Evolutionary conservation across 2,329 filamentous ascomycete genomes (phyloP).

Genomic region (Phoma sp.): DNA sequence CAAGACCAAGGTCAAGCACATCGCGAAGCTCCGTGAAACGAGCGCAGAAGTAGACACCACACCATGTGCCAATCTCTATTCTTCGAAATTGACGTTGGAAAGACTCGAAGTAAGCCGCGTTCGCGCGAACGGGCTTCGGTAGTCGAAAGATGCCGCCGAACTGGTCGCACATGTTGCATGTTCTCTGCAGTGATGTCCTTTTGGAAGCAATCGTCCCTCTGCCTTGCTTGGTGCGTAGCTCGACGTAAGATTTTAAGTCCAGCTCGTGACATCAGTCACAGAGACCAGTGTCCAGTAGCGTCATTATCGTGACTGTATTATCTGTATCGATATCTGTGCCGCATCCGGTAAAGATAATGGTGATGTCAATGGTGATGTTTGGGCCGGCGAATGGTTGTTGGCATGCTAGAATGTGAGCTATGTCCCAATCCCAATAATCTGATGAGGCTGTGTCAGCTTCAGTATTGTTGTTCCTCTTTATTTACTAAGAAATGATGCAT

Average conservation of each 20-base stretch:
- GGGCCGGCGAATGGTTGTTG: not conserved
- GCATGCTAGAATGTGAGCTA: too few species aligned
- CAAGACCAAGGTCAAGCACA: not conserved
- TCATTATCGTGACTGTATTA: too few species aligned
- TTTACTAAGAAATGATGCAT: too few species aligned
- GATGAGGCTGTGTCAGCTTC: too few species aligned
- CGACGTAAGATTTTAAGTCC: not conserved
- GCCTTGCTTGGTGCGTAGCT: not conserved
- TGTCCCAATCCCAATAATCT: too few species aligned
- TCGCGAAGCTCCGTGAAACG: not conserved
- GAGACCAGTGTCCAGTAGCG: not conserved
- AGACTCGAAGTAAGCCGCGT: not conserved
- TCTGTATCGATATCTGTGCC: too few species aligned
- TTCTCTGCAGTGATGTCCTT: not conserved
- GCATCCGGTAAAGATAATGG: too few species aligned
- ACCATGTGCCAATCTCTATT: not conserved
- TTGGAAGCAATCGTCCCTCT: not conserved
- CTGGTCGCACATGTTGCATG: not conserved
- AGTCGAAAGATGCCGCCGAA: not conserved
- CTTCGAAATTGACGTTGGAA: not conserved
- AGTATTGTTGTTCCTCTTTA: too few species aligned
- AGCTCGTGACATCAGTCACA: not conserved
- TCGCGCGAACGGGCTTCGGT: not conserved
- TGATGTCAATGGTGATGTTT: not conserved
- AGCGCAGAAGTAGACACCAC: not conserved